Conservation (phyloP, 1,284 basidiomycete species). For the Xerocomus nothofagi region DNA sequence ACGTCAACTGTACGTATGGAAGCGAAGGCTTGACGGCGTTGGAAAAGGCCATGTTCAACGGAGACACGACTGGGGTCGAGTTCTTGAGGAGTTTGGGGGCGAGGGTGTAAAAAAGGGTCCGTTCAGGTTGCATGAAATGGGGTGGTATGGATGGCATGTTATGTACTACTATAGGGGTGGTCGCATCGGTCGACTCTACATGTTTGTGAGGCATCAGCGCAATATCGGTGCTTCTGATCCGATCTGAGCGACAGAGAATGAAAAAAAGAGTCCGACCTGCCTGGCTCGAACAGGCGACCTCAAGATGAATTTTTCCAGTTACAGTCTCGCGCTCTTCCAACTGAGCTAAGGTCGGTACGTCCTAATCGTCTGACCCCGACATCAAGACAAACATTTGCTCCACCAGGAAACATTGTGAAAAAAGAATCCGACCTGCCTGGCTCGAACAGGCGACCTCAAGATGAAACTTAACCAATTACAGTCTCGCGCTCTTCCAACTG, state of each 20-base stretch:
- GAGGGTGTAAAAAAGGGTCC: not conserved
- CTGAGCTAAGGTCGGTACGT: conserved; percentile 36
- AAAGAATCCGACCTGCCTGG: conserved; percentile 51
- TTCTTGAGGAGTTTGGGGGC: conserved; percentile 27
- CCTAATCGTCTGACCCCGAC: not conserved
- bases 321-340: conserved; percentile 38
- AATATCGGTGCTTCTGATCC: too few species aligned
- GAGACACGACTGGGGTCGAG: conserved; percentile 18
- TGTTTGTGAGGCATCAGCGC: too few species aligned
- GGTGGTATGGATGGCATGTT: not conserved
- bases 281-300: conserved; percentile 61
- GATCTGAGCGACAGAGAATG: not conserved
- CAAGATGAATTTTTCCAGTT: conserved; percentile 37
- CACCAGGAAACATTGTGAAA: too few species aligned
- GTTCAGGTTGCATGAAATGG: not conserved
- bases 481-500: conserved; percentile 37
- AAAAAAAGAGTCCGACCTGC: conserved; percentile 43
- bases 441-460: conserved; percentile 59
- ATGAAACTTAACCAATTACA: conserved; percentile 35
- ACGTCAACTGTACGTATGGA: conserved; percentile 24
- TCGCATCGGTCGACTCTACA: not conserved
- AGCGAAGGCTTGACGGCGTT: conserved; percentile 20
- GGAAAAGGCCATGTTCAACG: conserved; percentile 24
- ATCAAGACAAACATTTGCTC: too few species aligned
- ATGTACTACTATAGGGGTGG: not conserved